Base-by-base conservation (phyloP, 2,329 filamentous ascomycete genomes). In the Sphaerulina populicola region DNA sequence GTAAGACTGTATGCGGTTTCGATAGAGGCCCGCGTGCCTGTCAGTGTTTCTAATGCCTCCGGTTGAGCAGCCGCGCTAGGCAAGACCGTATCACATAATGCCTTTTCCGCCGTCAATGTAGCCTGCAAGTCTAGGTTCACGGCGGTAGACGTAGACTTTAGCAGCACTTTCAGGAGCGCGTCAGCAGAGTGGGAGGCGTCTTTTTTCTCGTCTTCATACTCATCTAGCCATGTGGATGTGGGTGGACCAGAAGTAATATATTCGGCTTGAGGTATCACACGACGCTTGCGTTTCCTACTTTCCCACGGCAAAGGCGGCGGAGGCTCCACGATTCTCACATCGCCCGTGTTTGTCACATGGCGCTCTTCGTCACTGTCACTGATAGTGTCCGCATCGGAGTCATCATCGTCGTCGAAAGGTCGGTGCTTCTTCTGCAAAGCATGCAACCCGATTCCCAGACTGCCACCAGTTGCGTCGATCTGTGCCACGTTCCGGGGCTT, bases 301-400 rank as follows among this genome's bases (percentile, higher is more conserved):
- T 57, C 53, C 60, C 60, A 61, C 1, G 60, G 59, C 8, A 62
- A 42, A 33, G 54, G 55, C 1, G 59, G 62, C 6, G 61, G 60
- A 9, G 60, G 31, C 15, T 57, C 51, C 18, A 23, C 43, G 10
- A 61, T 56, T 10, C 59, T 55, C 43, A 51, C 57, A 6, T 58
- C 51, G 37, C 53, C 59, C 12, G 56, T 52, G 6, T 48, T 56
- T 3, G 55, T 55, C 21, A 60, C 57, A 43, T 55, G 61, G 2
- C 55, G 61, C n/a, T 63, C 59, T 44, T 62, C 62, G 37, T 64
- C 60, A 50, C 61, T 63, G 7, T 59, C 62, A 46, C 40, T 31
- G 49, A 49, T 46, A 31, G 46, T 37, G 18, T 56, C 37, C 27
- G 15, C 15, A 44, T 52, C 27, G 53, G 31, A 52, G 33, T 47